Evolutionary conservation across 768 basidiomycete species (phyloP), one percentile per base, ranked within the genome.

Genomic region (Boletus tomentosulus): DNA sequence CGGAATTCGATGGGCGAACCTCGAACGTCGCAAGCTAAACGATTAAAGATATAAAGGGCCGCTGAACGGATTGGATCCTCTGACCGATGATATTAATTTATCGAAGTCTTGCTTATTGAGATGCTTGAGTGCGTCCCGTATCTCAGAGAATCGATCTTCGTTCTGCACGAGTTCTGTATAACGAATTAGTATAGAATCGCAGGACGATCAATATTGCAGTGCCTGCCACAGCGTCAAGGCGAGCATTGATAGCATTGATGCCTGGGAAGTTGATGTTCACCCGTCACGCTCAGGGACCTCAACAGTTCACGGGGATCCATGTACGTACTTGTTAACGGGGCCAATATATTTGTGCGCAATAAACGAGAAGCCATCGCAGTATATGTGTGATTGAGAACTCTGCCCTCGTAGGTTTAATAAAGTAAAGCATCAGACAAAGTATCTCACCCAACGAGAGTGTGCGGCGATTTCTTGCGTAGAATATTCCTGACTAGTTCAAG

Each of bases 341-440:
- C 86, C 13, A 97, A 75, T 34, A 98, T 77, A 55, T 85, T 94
- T 19, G 85, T 80, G 48, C 89, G 79, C 38, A 98, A 70, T 37
- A 95, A 78, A 8, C 96, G 79, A 2, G 84, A 73, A 2, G 87
- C 96, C 93, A 98, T 98, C 0, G 93, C 85, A 0, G 95, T 98
- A 61, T 78, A 89, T 1, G 92, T 93, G 56, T 88, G 77, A 63
- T 98, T 89, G 46, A 92, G 68, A 30, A 81, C 72, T 6, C 91
- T 90, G 59, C 19, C 16, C 37, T 15, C 38, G 12, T 35, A 54
- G 6, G 41, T 27, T 53, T n/a, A 50, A 25, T 12, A 1, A 30
- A 15, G 1, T 7, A 56, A 45, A 49, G 1, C 6, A 19, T 9
- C 10, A 12, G 28, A 16, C 24, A 48, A 35, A 31, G 16, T 1